Evolutionary conservation across 2,329 filamentous ascomycete species (phyloP), one percentile per base, ranked within the genome.

Genomic region (Dendryphion nanum): DNA sequence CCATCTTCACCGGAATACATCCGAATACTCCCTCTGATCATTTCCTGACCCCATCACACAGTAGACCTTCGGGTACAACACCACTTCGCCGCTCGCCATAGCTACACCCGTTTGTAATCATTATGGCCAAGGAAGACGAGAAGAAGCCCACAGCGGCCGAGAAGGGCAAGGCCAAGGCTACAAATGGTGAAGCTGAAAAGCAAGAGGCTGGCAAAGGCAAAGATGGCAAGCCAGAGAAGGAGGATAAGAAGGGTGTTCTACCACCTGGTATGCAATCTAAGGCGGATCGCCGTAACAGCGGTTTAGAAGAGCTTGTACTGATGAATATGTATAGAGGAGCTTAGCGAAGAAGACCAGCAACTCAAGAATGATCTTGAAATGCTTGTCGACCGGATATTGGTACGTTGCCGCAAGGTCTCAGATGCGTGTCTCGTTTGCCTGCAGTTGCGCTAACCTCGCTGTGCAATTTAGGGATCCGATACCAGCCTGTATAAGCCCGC

Each of bases 311-410:
- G 45, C 56, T 47, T 61, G 46, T 39, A 40, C 55, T 55, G 44
- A 60, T 39, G 33, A 18, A 23, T 68, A 70, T 24, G 67, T 59
- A 65, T 77, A 73, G 91, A 97, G 72, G 93, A 98, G 71, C 83
- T 98, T 55, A 98, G 79, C 61, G 93, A 98, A 61, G 93, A 98
- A 69, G 93, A 98, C 53, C 90, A 97, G 72, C 90, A 97, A 75
- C 82, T 98, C 62, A 98, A 98, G 77, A 90, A 79, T 62, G 93
- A 98, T 72, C 83, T 98, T 46, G 93, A 98, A 53, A 94, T 97
- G 90, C 81, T 98, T 36, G 91, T 96, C 6, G 93, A 98, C 73
- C 82, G 93, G 62, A 76, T 98, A 78, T 86, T 86, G 68, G 89
- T 94, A 73, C 56, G 52, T 45, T 7, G n/a, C n/a, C n/a, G n/a